A percentile compares a stretch with the other conserved stretches of the same genome.
Evolutionary conservation across 1,139 yeast species (phyloP).

Genomic region (Yamadazyma epiphylla): DNA sequence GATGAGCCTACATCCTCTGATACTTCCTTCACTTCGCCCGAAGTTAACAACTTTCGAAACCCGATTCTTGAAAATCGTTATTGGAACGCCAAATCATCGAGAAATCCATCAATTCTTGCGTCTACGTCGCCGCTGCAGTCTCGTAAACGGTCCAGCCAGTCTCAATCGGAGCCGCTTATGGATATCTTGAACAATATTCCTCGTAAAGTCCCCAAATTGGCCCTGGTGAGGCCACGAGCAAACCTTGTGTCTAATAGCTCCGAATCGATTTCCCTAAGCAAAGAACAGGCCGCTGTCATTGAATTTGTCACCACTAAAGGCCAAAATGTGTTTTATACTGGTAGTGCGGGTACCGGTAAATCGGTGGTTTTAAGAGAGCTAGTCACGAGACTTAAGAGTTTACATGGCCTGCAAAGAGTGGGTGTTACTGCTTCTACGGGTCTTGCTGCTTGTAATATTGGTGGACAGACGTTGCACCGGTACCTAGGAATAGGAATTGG

Average conservation of each 20-base stretch:
- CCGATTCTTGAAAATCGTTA: slow-evolving; percentile 15
- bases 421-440: slow-evolving; percentile 94
- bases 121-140: no score
- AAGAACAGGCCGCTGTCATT: slow-evolving; percentile 70
- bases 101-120: slow-evolving; percentile 1
- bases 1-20: slow-evolving; percentile 26
- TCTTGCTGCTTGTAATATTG: slow-evolving; percentile 82
- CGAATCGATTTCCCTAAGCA: slow-evolving; percentile 19
- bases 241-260: neutral
- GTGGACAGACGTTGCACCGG: slow-evolving; percentile 77
- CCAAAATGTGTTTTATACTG: slow-evolving; percentile 64
- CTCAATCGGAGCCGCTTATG: neutral
- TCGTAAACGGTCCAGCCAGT: no score
- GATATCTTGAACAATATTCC: neutral
- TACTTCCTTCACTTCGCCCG: slow-evolving; percentile 29
- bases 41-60: slow-evolving; percentile 23
- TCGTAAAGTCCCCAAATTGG: slow-evolving; percentile 3
- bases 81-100: slow-evolving; percentile 1
- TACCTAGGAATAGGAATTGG: slow-evolving; percentile 82
- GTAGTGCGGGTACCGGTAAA: slow-evolving; percentile 85
- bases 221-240: neutral
- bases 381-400: slow-evolving; percentile 39
- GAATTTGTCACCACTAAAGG: slow-evolving; percentile 57
- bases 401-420: slow-evolving; percentile 44
- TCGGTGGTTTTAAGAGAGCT: slow-evolving; percentile 67